Percentiles rank a stretch among this genome's conserved stretches.
phyloP scores from a whole-genome alignment of 2,329 filamentous ascomycete genomes.

The Thielaviopsis populi region DNA sequence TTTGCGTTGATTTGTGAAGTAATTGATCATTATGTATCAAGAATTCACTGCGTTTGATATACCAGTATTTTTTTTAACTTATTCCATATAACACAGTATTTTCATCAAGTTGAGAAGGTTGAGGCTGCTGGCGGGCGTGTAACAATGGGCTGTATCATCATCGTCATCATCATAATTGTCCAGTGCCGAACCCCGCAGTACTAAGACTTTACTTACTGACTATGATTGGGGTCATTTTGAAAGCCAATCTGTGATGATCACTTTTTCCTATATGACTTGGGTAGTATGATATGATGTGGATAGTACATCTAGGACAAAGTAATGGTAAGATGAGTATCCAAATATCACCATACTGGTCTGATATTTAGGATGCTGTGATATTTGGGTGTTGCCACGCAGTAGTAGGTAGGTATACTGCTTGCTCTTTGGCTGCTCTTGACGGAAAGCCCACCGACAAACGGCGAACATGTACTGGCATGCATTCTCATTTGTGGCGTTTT shows the following conservation, averaged over 20 bases:
- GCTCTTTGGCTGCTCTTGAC: neutral
- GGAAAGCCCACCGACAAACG: neutral
- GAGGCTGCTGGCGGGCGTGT: neutral
- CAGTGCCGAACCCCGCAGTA: neutral
- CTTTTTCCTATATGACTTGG: no score
- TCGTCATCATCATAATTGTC: neutral
- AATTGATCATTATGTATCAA: neutral
- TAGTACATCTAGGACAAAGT: no score
- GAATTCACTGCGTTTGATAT: neutral
- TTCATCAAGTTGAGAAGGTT: neutral
- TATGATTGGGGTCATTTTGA: neutral
- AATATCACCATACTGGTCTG: no score
- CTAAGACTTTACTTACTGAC: neutral
- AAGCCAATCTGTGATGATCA: no score
- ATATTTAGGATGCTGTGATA: no score
- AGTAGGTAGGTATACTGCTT: neutral
- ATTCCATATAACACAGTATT: neutral
- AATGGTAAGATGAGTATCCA: no score
- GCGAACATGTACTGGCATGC: no score
- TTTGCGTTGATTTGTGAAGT: slow-evolving; percentile 10
- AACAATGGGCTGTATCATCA: neutral
- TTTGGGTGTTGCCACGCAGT: neutral
- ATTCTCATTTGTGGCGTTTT: neutral
- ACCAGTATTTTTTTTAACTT: neutral
- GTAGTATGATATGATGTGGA: no score